phyloP scores from a whole-genome alignment of 2,329 filamentous ascomycete species.

The Mycogone perniciosa region DNA sequence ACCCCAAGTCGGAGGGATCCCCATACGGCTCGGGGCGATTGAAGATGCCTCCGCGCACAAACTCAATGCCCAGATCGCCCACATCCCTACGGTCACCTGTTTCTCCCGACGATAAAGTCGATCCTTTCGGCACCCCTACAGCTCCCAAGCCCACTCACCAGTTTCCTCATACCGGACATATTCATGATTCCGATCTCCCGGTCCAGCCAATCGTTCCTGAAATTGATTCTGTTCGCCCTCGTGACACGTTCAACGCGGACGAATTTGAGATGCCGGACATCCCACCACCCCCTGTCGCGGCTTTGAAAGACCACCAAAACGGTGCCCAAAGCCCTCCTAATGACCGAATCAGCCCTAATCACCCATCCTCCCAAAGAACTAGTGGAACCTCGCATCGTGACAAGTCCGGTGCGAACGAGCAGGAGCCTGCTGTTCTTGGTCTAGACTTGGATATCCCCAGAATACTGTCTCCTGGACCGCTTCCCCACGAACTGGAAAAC shows the following conservation, averaged over 20 bases:
- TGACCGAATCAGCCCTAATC: conserved; percentile 11
- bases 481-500: conserved; percentile 16
- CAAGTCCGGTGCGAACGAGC: conserved; percentile 17
- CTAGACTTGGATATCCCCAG: conserved; percentile 32
- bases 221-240: conserved; percentile 30
- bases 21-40: conserved; percentile 32
- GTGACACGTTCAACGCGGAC: conserved; percentile 17
- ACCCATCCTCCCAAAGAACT: conserved; percentile 11
- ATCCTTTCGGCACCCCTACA: conserved; percentile 32
- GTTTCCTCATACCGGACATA: conserved; percentile 12
- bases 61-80: not conserved
- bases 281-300: conserved; percentile 24
- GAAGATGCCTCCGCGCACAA: conserved; percentile 3
- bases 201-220: conserved; percentile 32
- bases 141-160: conserved; percentile 25
- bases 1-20: conserved; percentile 34
- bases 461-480: conserved; percentile 19
- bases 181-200: conserved; percentile 23
- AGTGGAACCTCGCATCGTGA: conserved; percentile 11
- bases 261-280: conserved; percentile 23
- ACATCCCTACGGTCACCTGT: conserved; percentile 23
- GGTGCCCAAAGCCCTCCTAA: conserved; percentile 18
- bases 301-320: conserved; percentile 23
- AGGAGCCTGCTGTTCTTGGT: conserved; percentile 27
- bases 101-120: conserved; percentile 26